Evolutionary conservation across 2,329 filamentous ascomycete genomes (phyloP), one percentile per base, ranked within the genome.

Genomic region (Neonectria coccinea): DNA sequence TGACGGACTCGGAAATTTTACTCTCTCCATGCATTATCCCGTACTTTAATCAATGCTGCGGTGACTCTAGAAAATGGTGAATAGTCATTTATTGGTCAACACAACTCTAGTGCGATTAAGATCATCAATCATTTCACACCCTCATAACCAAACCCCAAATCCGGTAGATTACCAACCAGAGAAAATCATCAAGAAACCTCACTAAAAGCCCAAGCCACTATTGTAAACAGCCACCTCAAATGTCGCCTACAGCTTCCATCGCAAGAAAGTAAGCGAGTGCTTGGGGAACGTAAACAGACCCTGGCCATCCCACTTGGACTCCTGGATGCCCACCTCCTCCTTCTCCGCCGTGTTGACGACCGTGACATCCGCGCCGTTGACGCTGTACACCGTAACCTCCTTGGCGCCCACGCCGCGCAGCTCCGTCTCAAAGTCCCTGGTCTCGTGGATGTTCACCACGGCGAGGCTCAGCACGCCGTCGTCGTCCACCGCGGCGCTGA

Each of bases 401-500:
- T 78, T 79, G 0, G 81, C 82, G 5, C 71, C 72, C 0, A 65
- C 58, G 0, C 68, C 59, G 18, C 88, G 75, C n/a, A 93, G 69
- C 47, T 85, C 81, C 0, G 86, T 86, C 65, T 86, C 82, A 58
- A 90, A 89, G 60, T 84, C 86, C 66, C 85, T 82, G 9, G 84
- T 83, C 66, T 91, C 88, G 65, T 85, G 83, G 31, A 93, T 85
- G 75, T 96, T 96, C 16, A 93, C 91, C 1, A 94, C 91, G 3
- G 86, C 91, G 67, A 95, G 70, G 67, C 83, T 91, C 1, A 91
- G 82, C 56, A 81, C 85, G 0, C 91, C 91, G 27, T 83, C 88
- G 27, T 83, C 88, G 39, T 75, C 83, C 50, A 90, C 70, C 2
- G 84, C 81, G 2, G 89, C 90, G 67, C 88, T 90, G 27, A 90